Conservation (phyloP, 129 eudicot species). For the Tagetes erecta region DNA sequence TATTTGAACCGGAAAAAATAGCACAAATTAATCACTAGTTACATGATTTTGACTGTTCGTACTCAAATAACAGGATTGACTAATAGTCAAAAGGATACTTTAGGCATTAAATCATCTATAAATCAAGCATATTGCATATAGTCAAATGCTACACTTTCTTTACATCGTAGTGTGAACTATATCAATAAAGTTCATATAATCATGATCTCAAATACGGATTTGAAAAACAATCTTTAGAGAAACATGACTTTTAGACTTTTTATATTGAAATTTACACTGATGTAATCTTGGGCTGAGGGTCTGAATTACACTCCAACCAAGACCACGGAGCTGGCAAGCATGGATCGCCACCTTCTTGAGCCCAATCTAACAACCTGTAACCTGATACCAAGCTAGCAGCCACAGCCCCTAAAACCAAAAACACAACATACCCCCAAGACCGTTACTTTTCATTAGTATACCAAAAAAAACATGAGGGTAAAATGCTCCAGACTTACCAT, state of each 20-base stretch:
- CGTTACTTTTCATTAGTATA: conserved; percentile 1
- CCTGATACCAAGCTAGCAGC: conserved; percentile 53
- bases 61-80: conserved; percentile 11
- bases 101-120: background rate
- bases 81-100: background rate
- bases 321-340: conserved; percentile 95
- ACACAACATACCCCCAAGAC: conserved; percentile 7
- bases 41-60: background rate
- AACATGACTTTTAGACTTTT: conserved; percentile 41
- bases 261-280: conserved; percentile 36
- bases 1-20: background rate
- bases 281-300: conserved; percentile 67
- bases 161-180: background rate
- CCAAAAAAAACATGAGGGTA: background rate
- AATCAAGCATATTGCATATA: background rate
- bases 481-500: conserved; percentile 56
- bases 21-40: background rate
- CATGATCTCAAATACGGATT: conserved; percentile 25
- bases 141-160: background rate
- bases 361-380: conserved; percentile 72
- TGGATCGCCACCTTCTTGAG: conserved; percentile 98
- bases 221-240: conserved; percentile 57
- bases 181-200: conserved; percentile 50
- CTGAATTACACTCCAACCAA: conserved; percentile 89
- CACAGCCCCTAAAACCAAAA: conserved; percentile 44